Base-by-base conservation (phyloP, 768 basidiomycete species). In the Tephrocybe rancida region DNA sequence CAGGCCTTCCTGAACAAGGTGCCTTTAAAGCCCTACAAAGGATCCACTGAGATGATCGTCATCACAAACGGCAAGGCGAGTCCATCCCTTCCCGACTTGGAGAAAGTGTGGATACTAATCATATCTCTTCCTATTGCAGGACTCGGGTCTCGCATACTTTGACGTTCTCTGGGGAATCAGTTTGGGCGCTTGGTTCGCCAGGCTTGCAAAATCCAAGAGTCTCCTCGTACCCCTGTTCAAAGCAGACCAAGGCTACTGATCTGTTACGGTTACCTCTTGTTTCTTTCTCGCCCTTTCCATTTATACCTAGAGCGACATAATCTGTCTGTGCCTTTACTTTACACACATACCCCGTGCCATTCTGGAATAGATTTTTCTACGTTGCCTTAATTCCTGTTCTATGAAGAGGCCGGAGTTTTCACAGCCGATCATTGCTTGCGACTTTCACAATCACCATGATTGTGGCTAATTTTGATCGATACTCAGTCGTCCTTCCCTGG, bases 41-140 rank as follows among this genome's bases (percentile, higher is more conserved):
- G 82, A 22, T 71, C 71, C 22, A 57, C 66, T 3, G 87, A 88
- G 64, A 54, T 80, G 54, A 86, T 88, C 25, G n/a, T 80, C 19
- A 64, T 86, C 42, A 80, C 83, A 4, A 79, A 81, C 51, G 86
- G 86, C 54, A 82, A 72, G 77, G 84, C 83, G 73, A 48, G 46
- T 24, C 16, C 26, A 19, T 1, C 11, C 19, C 26, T 39, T 8
- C 16, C 41, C 32, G 14, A 8, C 27, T 4, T 10, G 10, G 5
- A 21, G 27, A 16, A n/a, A 21, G 14, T n/a, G 25, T 32, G 2
- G 37, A 19, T n/a, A 34, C 61, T 3, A 57, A 58, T n/a, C 39
- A n/a, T 32, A 26, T 43, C n/a, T 29, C 35, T 11, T 22, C 63
- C n/a, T 13, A 19, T n/a, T n/a, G n/a, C 30, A 82, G 82, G 61